Base-by-base conservation (phyloP, 345 rosid genomes). In the Populus simonii region DNA sequence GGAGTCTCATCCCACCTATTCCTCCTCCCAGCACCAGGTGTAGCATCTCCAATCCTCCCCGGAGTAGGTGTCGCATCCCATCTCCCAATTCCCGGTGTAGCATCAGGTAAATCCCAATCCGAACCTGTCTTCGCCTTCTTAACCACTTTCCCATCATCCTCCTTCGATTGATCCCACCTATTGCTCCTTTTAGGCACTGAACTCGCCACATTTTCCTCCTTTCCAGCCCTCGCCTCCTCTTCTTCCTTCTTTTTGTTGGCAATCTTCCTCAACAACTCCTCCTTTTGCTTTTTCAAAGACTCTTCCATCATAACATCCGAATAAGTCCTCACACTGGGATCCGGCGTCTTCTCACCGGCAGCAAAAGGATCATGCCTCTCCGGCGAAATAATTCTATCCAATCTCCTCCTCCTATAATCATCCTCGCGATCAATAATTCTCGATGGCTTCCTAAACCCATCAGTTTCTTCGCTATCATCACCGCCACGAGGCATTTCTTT, bases 1-100 rank as follows among this genome's bases (percentile, higher is more conserved):
- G 99, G 99, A 11, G 98, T 94, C 82, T 96, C 99, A 51, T 96
- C 99, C 99, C 98, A 96, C 55, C 98, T 87, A 80, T 94, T 94
- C 83, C 97, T 88, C 77, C 98, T 84, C 39, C 94, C 98, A 0
- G 97, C 94, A 5, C 93, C 90, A 4, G 96, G 97, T 6, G 97
- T 93, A 4, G 98, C 96, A 79, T 95, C 98, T 94, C 98, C 98
- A 96, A 94, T 55, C 94, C 86, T 35, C 97, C 98, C 95, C 97
- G 72, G 72, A 2, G 72, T 70, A 10, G 95, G 92, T 13, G 97
- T 87, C 51, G 72, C 72, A 70, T 70, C 72, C 0, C 77, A 74
- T n/a, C 77, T 43, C 22, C 77, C 77, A 27, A 62, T 74, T 15
- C 77, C 77, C 6, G 77, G 77, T 18, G 77, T 74, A 9, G 90